A percentile compares a stretch with the other conserved stretches of the same genome.
These are phyloP conservation scores for Aspergillus tanneri DNA, from an alignment of 2,329 filamentous ascomycete genomes.

Conservation along the genomic window DNA sequence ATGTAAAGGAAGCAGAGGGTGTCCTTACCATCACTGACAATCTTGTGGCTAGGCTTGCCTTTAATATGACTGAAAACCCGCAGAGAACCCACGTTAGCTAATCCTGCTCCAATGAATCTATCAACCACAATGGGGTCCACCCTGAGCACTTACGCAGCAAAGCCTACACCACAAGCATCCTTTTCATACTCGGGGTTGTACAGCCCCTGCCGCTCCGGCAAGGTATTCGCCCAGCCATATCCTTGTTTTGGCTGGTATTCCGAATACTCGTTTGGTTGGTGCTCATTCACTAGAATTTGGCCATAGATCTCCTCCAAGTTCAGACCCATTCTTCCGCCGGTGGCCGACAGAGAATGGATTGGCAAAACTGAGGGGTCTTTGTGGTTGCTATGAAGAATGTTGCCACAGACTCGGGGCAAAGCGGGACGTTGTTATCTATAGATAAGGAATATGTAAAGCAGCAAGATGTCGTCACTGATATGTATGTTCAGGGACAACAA, in stretches of 20 bases:
- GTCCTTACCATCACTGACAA: slow-evolving; percentile 88
- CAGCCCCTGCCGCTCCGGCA: slow-evolving; percentile 97
- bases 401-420: slow-evolving; percentile 22
- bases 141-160: slow-evolving; percentile 73
- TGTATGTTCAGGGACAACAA: slow-evolving; percentile 18
- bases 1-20: neutral
- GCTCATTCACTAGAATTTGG: slow-evolving; percentile 47
- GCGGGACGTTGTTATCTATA: slow-evolving; percentile 15
- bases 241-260: slow-evolving; percentile 58
- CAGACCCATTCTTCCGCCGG: slow-evolving; percentile 53
- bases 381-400: slow-evolving; percentile 18
- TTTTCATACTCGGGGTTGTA: slow-evolving; percentile 97
- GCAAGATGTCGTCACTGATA: slow-evolving; percentile 27
- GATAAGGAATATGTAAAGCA: slow-evolving; percentile 12
- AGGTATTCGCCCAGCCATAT: slow-evolving; percentile 92
- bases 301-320: slow-evolving; percentile 50
- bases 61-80: slow-evolving; percentile 76
- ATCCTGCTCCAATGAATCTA: slow-evolving; percentile 8
- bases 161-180: slow-evolving; percentile 99
- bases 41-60: slow-evolving; percentile 95
- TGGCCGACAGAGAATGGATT: slow-evolving; percentile 42
- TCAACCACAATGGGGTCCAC: too few species aligned
- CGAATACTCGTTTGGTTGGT: slow-evolving; percentile 47
- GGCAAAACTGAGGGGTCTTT: slow-evolving; percentile 15
- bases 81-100: slow-evolving; percentile 13